Percentiles rank a stretch among this genome's conserved stretches.
Evolutionary conservation across 2,329 filamentous ascomycete species (phyloP).

Genomic region (Fusarium sp.): DNA sequence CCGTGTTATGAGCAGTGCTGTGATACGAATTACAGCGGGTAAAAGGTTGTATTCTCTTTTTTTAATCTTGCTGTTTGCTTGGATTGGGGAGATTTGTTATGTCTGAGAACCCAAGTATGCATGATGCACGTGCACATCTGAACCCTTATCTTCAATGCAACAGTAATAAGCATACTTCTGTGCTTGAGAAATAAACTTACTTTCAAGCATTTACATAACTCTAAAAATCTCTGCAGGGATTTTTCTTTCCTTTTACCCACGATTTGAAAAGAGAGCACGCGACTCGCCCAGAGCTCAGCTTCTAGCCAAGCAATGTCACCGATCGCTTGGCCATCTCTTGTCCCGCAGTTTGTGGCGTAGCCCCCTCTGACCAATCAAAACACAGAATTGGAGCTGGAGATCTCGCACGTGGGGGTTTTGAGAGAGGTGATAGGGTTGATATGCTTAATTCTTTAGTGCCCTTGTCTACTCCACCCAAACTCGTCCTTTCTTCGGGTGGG

Average conservation of each 20-base stretch:
- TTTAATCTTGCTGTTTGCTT: neutral
- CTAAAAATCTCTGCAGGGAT: conserved; percentile 5
- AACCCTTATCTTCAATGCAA: neutral
- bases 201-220: neutral
- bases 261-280: conserved; percentile 9
- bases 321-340: conserved; percentile 16
- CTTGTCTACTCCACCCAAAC: neutral
- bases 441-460: conserved; percentile 32
- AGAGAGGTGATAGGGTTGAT: conserved; percentile 24
- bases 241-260: neutral
- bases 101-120: neutral
- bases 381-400: neutral
- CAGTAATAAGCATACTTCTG: conserved; percentile 8
- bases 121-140: conserved; percentile 10
- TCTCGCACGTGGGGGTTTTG: conserved; percentile 25
- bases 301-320: conserved; percentile 2
- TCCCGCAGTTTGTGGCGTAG: conserved; percentile 19
- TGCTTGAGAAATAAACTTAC: conserved; percentile 7
- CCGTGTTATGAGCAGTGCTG: neutral
- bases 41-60: neutral
- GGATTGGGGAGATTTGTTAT: neutral
- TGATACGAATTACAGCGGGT: neutral
- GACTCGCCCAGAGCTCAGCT: conserved; percentile 27
- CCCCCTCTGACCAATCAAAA: conserved; percentile 3
- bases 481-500: neutral